phyloP scores from a whole-genome alignment of 768 basidiomycete genomes.

The Phanerochaete sordida region DNA sequence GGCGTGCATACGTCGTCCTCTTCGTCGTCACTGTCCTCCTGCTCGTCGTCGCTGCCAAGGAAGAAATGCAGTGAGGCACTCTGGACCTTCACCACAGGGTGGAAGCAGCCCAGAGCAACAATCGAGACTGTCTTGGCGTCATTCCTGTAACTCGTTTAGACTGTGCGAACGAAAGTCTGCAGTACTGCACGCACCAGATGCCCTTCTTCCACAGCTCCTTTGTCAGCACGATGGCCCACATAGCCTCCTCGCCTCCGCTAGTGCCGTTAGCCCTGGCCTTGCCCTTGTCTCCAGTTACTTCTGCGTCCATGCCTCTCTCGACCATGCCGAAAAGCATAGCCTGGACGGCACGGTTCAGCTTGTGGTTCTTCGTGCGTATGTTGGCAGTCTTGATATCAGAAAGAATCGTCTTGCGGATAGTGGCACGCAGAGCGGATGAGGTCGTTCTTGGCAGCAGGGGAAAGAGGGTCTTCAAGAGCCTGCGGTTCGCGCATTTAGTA shows the following conservation, averaged over 20 bases:
- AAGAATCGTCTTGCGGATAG: slow-evolving; percentile 91
- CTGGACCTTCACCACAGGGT: slow-evolving; percentile 92
- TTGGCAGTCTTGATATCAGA: slow-evolving; percentile 93
- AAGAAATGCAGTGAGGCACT: slow-evolving; percentile 95
- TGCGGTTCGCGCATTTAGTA: slow-evolving; percentile 26
- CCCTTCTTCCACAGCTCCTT: slow-evolving; percentile 94
- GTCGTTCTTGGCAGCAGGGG: slow-evolving; percentile 94
- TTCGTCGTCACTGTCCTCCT: slow-evolving; percentile 70
- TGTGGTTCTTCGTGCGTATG: slow-evolving; percentile 84
- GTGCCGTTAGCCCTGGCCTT: slow-evolving; percentile 49
- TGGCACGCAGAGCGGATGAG: slow-evolving; percentile 75
- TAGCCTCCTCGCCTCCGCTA: slow-evolving; percentile 75
- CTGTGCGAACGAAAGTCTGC: not conserved
- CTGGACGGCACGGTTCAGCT: slow-evolving; percentile 93
- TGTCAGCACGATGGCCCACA: slow-evolving; percentile 95
- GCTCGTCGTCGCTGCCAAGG: slow-evolving; percentile 81
- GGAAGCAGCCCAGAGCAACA: slow-evolving; percentile 86
- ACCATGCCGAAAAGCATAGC: slow-evolving; percentile 96
- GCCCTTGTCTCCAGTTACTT: slow-evolving; percentile 82
- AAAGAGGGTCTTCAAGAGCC: slow-evolving; percentile 87
- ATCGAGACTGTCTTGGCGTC: slow-evolving; percentile 94
- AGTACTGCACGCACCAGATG: slow-evolving; percentile 57
- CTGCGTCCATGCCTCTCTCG: slow-evolving; percentile 83
- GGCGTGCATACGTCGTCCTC: slow-evolving; percentile 34
- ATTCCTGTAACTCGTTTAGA: slow-evolving; percentile 44